Conservation (phyloP, 2,329 filamentous ascomycete genomes). For the Cephalotrichum gorgonifer region DNA sequence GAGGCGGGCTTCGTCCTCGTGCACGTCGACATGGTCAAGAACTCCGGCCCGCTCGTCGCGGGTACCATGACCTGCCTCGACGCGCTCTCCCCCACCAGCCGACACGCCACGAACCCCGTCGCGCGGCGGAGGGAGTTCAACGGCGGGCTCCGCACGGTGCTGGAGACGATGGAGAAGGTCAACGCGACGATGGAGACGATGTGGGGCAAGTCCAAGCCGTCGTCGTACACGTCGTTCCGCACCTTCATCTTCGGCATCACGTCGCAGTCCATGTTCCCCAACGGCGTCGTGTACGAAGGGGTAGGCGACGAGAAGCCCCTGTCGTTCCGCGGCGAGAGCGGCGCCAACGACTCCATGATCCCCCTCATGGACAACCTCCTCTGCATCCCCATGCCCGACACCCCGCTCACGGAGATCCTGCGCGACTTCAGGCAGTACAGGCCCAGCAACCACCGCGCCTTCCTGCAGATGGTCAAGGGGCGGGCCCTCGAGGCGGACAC, state of each 20-base stretch:
- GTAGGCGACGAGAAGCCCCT: constrained; percentile 59
- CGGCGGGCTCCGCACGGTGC: constrained; percentile 45
- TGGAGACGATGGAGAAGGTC: constrained; percentile 49
- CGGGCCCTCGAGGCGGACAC: constrained; percentile 38
- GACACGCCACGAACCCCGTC: constrained; percentile 8
- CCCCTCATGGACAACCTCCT: constrained; percentile 83
- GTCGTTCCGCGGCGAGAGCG: constrained; percentile 83
- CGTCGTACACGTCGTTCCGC: constrained; percentile 78
- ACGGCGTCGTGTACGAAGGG: constrained; percentile 84
- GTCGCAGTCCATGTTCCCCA: constrained; percentile 84
- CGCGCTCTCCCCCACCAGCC: constrained; percentile 13
- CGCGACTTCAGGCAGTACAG: constrained; percentile 83
- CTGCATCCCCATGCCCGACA: constrained; percentile 77
- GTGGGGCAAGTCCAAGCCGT: constrained; percentile 82
- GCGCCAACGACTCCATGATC: constrained; percentile 91
- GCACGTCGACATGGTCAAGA: constrained; percentile 89
- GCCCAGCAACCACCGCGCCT: constrained; percentile 78
- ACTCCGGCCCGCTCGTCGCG: constrained; percentile 68
- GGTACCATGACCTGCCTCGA: constrained; percentile 57
- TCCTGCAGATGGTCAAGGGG: constrained; percentile 60
- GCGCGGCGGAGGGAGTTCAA: constrained; percentile 49
- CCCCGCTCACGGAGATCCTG: constrained; percentile 79
- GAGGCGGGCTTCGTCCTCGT: constrained; percentile 95
- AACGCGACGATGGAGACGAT: constrained; percentile 79
- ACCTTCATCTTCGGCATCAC: constrained; percentile 98